Evolutionary conservation across 495 filamentous ascomycete species (phyloP).

Genomic region (Annulohypoxylon stygium): DNA sequence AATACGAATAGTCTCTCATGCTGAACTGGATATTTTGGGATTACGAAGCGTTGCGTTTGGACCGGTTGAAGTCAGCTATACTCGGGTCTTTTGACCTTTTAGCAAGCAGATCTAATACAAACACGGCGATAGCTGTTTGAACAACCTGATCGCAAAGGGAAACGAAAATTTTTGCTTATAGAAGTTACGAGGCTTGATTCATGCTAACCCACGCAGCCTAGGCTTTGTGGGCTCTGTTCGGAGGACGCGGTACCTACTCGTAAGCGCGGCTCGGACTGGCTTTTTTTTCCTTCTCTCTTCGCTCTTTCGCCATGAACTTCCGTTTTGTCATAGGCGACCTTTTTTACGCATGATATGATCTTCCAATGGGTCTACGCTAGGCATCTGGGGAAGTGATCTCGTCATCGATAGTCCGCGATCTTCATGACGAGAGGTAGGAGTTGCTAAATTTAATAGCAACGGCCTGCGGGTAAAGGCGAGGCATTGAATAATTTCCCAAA

Average conservation of each 20-base stretch:
- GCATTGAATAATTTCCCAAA: conserved; percentile 63
- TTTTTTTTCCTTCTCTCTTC: not conserved
- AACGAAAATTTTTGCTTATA: conserved; percentile 13
- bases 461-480: conserved; percentile 54
- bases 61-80: not conserved
- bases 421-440: conserved; percentile 57
- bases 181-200: conserved; percentile 27
- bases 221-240: not conserved
- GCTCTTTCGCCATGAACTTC: conserved; percentile 31
- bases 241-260: conserved; percentile 3
- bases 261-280: conserved; percentile 12
- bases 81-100: conserved; percentile 4
- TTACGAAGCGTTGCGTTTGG: conserved; percentile 1
- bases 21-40: conserved; percentile 1
- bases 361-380: conserved; percentile 40
- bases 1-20: conserved; percentile 8
- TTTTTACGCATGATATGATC: conserved; percentile 41
- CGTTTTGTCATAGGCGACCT: conserved; percentile 15
- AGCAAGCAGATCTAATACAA: conserved; percentile 10
- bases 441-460: conserved; percentile 53
- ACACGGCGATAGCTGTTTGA: conserved; percentile 23
- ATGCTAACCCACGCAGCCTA: conserved; percentile 13
- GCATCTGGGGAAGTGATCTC: conserved; percentile 51
- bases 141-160: conserved; percentile 6
- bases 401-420: conserved; percentile 59